phyloP scores from a whole-genome alignment of 192 early-diverging fungal species.

The Entophlyctis luteolus region DNA sequence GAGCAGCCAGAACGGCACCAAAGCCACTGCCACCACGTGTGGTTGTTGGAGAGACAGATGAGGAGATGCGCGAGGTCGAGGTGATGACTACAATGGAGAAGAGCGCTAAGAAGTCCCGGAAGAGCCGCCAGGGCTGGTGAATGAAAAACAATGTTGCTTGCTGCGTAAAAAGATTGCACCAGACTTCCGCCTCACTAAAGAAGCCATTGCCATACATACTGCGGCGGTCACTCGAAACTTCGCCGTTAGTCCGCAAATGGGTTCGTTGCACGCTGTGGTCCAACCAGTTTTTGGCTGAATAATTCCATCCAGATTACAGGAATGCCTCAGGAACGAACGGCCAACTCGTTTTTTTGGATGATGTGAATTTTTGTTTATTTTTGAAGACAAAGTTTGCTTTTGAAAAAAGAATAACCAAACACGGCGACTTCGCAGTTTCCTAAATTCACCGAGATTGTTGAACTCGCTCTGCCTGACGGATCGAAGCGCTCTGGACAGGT shows the following conservation, averaged over 20 bases:
- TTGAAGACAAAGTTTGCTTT: no score
- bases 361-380: conserved; percentile 97
- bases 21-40: no score
- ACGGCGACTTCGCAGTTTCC: no score
- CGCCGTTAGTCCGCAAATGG: conserved; percentile 76
- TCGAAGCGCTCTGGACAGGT: conserved; percentile 93
- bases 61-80: no score
- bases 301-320: conserved; percentile 73
- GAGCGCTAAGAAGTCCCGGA: no score
- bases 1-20: no score
- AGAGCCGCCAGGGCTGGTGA: no score
- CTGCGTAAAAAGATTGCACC: conserved; percentile 17
- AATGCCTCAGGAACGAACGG: conserved; percentile 97
- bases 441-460: conserved; percentile 95
- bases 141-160: no score
- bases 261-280: no score
- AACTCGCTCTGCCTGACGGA: conserved; percentile 94
- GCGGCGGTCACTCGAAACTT: conserved; percentile 88
- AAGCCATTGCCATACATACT: conserved; percentile 76
- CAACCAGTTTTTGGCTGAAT: background rate
- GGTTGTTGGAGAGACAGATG: no score
- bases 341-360: conserved; percentile 95
- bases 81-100: no score
- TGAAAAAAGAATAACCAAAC: no score
- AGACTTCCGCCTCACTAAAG: conserved; percentile 20